Evolutionary conservation across 2,329 filamentous ascomycete genomes (phyloP).

Genomic region (Cercospora janseana): DNA sequence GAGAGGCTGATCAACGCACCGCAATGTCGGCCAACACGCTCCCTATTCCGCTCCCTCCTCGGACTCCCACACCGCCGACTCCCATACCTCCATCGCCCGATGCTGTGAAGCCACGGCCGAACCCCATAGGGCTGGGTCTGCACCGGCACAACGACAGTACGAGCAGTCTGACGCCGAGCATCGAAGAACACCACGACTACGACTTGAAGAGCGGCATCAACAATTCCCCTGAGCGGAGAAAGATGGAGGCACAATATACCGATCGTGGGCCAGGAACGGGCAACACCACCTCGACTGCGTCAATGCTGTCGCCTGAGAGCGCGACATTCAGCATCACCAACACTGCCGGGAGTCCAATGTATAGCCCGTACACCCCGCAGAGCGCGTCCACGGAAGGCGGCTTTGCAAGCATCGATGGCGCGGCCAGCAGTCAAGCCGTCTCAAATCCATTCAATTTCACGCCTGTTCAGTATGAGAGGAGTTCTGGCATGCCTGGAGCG

Average conservation of each 20-base stretch:
- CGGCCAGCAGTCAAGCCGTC: slow-evolving; percentile 29
- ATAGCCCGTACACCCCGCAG: slow-evolving; percentile 37
- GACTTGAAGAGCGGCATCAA: slow-evolving; percentile 33
- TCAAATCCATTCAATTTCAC: slow-evolving; percentile 91
- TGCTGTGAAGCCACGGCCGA: slow-evolving; percentile 10
- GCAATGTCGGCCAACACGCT: slow-evolving; percentile 58
- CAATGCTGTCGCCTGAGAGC: slow-evolving; percentile 34
- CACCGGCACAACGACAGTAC: slow-evolving; percentile 31
- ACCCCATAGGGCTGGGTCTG: slow-evolving; percentile 23
- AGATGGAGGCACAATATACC: slow-evolving; percentile 10
- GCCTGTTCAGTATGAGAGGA: slow-evolving; percentile 52
- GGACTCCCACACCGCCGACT: slow-evolving; percentile 64
- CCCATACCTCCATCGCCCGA: slow-evolving; percentile 17
- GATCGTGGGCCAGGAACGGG: slow-evolving; percentile 13
- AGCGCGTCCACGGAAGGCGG: slow-evolving; percentile 34
- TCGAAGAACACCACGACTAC: slow-evolving; percentile 35
- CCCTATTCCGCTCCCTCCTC: slow-evolving; percentile 59
- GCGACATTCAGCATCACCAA: slow-evolving; percentile 29
- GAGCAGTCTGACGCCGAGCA: slow-evolving; percentile 24
- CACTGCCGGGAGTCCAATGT: slow-evolving; percentile 26
- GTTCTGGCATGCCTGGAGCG: slow-evolving; percentile 55
- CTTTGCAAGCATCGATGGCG: slow-evolving; percentile 31
- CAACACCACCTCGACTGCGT: slow-evolving; percentile 25
- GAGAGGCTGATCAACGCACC: background rate
- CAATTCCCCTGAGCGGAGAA: slow-evolving; percentile 25